A percentile compares a stretch with the other conserved stretches of the same genome.
phyloP scores from a whole-genome alignment of 2,329 filamentous ascomycete genomes.

The Calonectria montana region DNA sequence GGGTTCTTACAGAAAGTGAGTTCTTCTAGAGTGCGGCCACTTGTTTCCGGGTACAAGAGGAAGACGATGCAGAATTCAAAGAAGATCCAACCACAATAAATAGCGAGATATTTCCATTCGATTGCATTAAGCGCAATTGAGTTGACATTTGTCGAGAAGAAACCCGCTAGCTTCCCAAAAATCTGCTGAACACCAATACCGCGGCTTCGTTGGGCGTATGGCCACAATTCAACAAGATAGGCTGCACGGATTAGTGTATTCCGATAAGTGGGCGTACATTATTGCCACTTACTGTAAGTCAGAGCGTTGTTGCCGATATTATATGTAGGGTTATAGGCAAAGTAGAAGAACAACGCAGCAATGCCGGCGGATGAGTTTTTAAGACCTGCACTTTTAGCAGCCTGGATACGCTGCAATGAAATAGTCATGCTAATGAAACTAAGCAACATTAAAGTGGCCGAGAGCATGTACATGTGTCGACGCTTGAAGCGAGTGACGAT shows the following conservation, averaged over 20 bases:
- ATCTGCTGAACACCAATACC: conserved; percentile 70
- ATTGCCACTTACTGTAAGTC: conserved; percentile 29
- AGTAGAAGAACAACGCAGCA: conserved; percentile 63
- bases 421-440: conserved; percentile 67
- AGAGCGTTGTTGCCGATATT: conserved; percentile 46
- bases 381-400: conserved; percentile 44
- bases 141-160: conserved; percentile 59
- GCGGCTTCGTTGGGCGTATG: conserved; percentile 66
- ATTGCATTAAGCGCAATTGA: conserved; percentile 54
- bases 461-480: conserved; percentile 63
- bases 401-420: conserved; percentile 52
- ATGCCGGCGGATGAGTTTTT: conserved; percentile 48
- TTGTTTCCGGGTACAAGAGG: conserved; percentile 87
- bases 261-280: rapidly evolving
- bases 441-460: conserved; percentile 58
- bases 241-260: conserved; percentile 23
- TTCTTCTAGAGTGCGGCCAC: conserved; percentile 80
- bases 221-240: conserved; percentile 70
- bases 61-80: conserved; percentile 69
- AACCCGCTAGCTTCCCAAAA: conserved; percentile 57
- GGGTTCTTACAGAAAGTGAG: conserved; percentile 53
- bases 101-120: conserved; percentile 56
- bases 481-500: conserved; percentile 59
- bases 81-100: conserved; percentile 56
- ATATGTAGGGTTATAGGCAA: conserved; percentile 50